Base-by-base conservation (phyloP, 2,329 filamentous ascomycete species). In the Dactylellina cionopaga region DNA sequence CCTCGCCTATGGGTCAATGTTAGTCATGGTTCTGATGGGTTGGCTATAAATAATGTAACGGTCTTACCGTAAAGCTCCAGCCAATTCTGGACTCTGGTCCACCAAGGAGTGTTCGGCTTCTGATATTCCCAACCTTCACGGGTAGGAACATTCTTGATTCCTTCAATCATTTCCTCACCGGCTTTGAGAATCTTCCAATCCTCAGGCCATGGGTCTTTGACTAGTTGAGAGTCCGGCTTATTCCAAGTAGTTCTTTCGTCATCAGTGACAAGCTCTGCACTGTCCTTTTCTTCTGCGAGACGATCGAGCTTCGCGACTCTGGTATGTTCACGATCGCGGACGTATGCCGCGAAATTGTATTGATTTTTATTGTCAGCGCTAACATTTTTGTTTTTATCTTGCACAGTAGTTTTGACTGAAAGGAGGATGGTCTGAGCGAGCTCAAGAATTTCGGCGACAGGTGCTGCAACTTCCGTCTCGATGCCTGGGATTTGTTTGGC, bases 81-180 rank as follows among this genome's bases (percentile, higher is more conserved):
- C 29, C 44, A 72, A 15, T 52, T 25, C 52, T 72, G 68, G 5
- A 15, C 39, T 13, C 59, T 35, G 37, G 54, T 37, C 59, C 59
- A 72, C 59, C 59, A 72, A 7, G 68, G 68, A 15, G 19, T 54
- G 27, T 65, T 72, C 1, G 54, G 52, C 13, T 58, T 27, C 17
- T 72, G 68, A 13, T 29, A 54, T 0, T 59, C 43, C 68, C 68
- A 72, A 19, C 68, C 68, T 35, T 72, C 68, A 27, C 68, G 68
- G 2, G 59, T 59, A 15, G 68, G 52, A 13, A 64, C 33, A 1
- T 65, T 31, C 17, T 64, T 60, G 7, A 72, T 41, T 4, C 62
- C 62, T 25, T 60, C 68, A 27, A 72, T 65, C 35, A 60, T 54
- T 3, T 13, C 3, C 27, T 72, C 39, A 5, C 52, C 68, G 1